A percentile compares a stretch with the other conserved stretches of the same genome.
phyloP scores from a whole-genome alignment of 2,329 filamentous ascomycete species.

The Chrysoporthe deuterocubensis region DNA sequence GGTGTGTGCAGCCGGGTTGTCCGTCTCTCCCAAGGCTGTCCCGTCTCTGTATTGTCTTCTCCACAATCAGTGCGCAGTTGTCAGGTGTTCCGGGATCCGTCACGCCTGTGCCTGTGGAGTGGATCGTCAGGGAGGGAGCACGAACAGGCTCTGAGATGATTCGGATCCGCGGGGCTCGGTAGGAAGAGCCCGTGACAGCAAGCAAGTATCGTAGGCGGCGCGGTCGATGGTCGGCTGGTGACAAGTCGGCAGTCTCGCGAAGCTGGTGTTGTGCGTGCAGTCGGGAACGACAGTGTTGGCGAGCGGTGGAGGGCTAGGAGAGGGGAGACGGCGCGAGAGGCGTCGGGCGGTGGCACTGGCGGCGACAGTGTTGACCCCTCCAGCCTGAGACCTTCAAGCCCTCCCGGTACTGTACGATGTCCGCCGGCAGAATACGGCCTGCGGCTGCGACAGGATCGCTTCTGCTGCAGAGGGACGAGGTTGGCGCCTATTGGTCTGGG shows the following conservation, averaged over 20 bases:
- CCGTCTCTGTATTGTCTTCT: neutral
- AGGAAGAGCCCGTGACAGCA: slow-evolving; percentile 25
- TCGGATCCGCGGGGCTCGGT: slow-evolving; percentile 24
- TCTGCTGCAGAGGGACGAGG: slow-evolving; percentile 9
- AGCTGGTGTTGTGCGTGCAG: neutral
- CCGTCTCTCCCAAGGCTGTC: neutral
- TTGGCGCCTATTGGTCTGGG: slow-evolving; percentile 19
- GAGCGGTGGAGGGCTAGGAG: neutral
- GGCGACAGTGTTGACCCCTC: neutral
- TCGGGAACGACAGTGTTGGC: neutral
- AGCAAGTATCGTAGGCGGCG: neutral
- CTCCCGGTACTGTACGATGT: no score
- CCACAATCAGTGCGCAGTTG: slow-evolving; percentile 1
- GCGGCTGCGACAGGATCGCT: neutral
- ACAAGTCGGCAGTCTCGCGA: neutral
- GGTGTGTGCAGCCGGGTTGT: neutral
- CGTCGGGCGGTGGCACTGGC: neutral
- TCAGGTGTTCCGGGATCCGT: neutral
- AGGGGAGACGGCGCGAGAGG: neutral
- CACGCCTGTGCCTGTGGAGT: slow-evolving; percentile 8
- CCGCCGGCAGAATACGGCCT: slow-evolving; percentile 2
- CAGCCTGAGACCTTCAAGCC: neutral
- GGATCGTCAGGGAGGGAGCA: slow-evolving; percentile 3
- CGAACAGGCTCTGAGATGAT: slow-evolving; percentile 5
- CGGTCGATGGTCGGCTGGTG: neutral